These are phyloP conservation scores for Fonsecaea monophora DNA, from an alignment of 2,329 filamentous ascomycete genomes.

Conservation along the genomic window DNA sequence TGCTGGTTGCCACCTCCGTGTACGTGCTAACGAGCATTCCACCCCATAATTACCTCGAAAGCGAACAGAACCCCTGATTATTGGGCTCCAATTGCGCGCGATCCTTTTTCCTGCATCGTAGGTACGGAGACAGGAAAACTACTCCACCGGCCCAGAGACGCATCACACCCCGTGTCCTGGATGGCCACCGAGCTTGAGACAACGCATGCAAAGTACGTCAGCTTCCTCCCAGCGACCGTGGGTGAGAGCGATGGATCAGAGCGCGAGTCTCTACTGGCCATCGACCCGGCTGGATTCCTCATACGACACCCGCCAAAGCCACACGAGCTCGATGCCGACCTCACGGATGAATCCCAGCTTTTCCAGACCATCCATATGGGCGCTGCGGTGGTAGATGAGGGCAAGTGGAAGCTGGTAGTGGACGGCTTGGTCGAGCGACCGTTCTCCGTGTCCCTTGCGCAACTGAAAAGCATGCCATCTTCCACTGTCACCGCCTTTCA, in stretches of 20 bases:
- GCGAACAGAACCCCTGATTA: background rate
- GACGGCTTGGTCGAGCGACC: constrained; percentile 45
- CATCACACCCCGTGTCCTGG: background rate
- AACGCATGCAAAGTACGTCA: constrained; percentile 21
- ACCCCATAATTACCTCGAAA: background rate
- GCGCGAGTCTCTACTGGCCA: constrained; percentile 28
- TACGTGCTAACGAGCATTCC: background rate
- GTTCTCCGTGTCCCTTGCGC: constrained; percentile 41
- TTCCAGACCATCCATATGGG: constrained; percentile 51
- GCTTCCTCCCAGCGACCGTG: constrained; percentile 11
- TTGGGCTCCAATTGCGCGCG: background rate
- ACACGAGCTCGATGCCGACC: constrained; percentile 39
- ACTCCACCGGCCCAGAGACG: background rate
- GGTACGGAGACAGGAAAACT: background rate
- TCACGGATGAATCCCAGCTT: constrained; percentile 42
- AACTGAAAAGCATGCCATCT: constrained; percentile 41
- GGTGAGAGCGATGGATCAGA: constrained; percentile 18
- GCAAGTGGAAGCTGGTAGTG: constrained; percentile 43
- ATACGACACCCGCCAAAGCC: constrained; percentile 42
- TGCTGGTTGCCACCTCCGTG: background rate
- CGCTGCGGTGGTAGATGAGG: constrained; percentile 41
- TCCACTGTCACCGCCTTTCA: constrained; percentile 44
- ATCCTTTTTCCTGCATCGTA: background rate
- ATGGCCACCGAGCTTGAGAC: constrained; percentile 10
- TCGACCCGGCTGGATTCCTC: constrained; percentile 33